Evolutionary conservation across 345 rosid species (phyloP), one percentile per base, ranked within the genome.

Genomic region (Arabidopsis arenosa): DNA sequence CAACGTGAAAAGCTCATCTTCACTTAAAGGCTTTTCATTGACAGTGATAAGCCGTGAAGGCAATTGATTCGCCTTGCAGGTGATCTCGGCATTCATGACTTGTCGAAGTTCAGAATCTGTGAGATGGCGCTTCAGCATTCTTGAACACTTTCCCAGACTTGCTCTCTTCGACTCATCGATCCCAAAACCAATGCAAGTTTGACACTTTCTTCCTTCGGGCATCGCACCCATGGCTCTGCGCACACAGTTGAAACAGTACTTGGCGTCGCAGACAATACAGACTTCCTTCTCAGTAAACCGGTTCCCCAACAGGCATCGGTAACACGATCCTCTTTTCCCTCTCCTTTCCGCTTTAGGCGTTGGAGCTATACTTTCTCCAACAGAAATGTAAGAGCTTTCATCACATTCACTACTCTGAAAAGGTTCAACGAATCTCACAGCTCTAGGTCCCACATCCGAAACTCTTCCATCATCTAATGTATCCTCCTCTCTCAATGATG

Each of bases 131-230:
- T 80, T 88, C 12, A 95, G 85, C 88, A 90, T 56, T 66, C 86
- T 67, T 18, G 93, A 92, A 78, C 81, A 53, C 68, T 81, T 88
- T 9, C 97, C 99, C 3, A 92, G 73, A 62, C 69, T 83, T 66
- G 30, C 63, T 79, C 97, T 75, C 70, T 62, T 88, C 1, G 85
- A 61, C 81, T 95, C 97, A 53, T 83, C 68, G n/a, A 95, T 84
- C 75, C 85, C 80, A 26, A n/a, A 64, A 72, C 97, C 96, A 66
- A 88, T 87, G 81, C 99, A 95, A 62, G 74, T 23, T 49, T 80
- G 60, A 51, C 97, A 92, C 82, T 92, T 95, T 84, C 97, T 87
- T 65, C 97, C 99, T 79, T 95, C 97, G 15, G 93, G 96, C 91
- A 89, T 87, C 9, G 93, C 84, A 39, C 97, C 97, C 93, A 90